phyloP scores from a whole-genome alignment of 2,329 filamentous ascomycete species.

The Hymenoscyphus fraxineus region DNA sequence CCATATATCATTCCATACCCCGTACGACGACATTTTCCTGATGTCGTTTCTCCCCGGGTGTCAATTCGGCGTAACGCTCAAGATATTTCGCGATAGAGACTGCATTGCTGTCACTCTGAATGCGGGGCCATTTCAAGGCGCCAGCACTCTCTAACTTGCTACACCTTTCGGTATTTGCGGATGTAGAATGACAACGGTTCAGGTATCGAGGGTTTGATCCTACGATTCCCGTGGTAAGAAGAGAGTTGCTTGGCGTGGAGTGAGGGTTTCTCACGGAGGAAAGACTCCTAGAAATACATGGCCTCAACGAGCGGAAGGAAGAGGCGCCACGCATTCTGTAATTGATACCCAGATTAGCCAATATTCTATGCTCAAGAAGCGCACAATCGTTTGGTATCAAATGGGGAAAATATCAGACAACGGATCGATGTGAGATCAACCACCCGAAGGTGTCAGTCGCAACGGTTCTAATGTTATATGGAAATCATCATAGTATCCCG shows the following conservation, averaged over 20 bases:
- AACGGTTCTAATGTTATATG: conserved; percentile 54
- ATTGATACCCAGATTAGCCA: conserved; percentile 22
- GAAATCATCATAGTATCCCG: conserved; percentile 46
- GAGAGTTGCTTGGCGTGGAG: conserved; percentile 3
- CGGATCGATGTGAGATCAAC: conserved; percentile 50
- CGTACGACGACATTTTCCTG: conserved; percentile 25
- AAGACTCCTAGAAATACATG: conserved; percentile 50
- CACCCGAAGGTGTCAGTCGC: conserved; percentile 52
- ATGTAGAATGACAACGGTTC: neutral
- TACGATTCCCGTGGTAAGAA: neutral
- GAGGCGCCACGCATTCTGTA: conserved; percentile 43
- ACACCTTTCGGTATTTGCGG: neutral
- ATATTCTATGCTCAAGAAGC: neutral
- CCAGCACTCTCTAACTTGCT: conserved; percentile 47
- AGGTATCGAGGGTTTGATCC: conserved; percentile 1
- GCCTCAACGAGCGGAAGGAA: conserved; percentile 52
- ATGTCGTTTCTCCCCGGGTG: conserved; percentile 26
- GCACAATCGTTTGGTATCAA: neutral
- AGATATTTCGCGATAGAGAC: conserved; percentile 35
- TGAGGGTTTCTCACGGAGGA: conserved; percentile 28
- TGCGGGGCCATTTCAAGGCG: conserved; percentile 54
- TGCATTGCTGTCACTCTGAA: conserved; percentile 35
- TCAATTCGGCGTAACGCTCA: conserved; percentile 37
- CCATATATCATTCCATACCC: conserved; percentile 25
- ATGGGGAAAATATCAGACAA: conserved; percentile 40